Percentiles rank a stretch among this genome's conserved stretches.
Evolutionary conservation across 306 rosid genomes (phyloP).

Genomic region (Prunus mira): DNA sequence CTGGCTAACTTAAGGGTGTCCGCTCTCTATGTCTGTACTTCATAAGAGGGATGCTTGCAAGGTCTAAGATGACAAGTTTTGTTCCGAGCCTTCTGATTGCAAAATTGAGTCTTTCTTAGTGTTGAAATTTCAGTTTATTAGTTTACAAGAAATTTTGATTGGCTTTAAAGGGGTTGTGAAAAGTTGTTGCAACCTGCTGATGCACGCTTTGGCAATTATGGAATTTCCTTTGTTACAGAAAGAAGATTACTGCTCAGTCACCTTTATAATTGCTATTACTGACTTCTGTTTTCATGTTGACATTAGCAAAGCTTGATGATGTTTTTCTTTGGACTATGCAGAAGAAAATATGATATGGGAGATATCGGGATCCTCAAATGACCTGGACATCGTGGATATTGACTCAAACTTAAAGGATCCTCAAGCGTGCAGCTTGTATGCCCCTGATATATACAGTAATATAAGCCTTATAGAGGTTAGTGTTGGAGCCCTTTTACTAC

Average conservation of each 20-base stretch:
- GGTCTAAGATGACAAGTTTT: not conserved
- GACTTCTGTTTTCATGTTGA: constrained; percentile 1
- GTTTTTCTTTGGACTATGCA: constrained; percentile 37
- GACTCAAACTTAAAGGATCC: constrained; percentile 58
- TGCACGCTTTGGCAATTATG: not conserved
- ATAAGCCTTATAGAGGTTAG: constrained; percentile 70
- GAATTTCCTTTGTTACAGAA: not conserved
- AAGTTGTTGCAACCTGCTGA: not conserved
- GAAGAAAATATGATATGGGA: constrained; percentile 40
- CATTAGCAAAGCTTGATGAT: constrained; percentile 12
- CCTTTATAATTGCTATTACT: constrained; percentile 10
- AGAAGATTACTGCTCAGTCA: not conserved
- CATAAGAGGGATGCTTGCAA: not conserved
- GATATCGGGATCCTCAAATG: constrained; percentile 39
- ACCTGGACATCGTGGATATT: constrained; percentile 41
- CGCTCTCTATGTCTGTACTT: not conserved
- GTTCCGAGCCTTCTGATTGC: not conserved
- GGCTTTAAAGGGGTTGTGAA: not conserved
- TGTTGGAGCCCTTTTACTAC: constrained; percentile 21
- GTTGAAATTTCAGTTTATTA: not conserved
- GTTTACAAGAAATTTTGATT: not conserved
- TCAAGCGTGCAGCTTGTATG: constrained; percentile 69
- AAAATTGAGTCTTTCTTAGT: not conserved
- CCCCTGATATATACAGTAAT: constrained; percentile 58
- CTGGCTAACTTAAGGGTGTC: not conserved